phyloP scores from a whole-genome alignment of 495 filamentous ascomycete species.

The Tuber calosporum region DNA sequence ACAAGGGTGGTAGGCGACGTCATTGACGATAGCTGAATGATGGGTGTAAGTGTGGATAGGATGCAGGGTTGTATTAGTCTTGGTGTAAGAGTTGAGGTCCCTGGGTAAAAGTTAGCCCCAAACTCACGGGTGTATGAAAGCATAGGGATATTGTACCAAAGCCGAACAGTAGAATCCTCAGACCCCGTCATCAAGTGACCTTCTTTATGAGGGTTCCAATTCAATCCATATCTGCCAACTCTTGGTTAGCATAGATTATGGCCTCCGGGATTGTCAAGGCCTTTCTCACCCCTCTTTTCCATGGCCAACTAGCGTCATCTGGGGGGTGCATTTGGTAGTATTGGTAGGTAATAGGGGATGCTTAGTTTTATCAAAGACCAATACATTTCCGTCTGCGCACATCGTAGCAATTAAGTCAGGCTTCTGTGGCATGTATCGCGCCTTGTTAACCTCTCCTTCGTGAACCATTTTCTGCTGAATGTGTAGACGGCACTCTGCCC shows the following conservation, averaged over 20 bases:
- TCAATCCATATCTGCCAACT: conserved; percentile 55
- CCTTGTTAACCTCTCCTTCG: conserved; percentile 96
- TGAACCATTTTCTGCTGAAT: conserved; percentile 95
- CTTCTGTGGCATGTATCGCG: conserved; percentile 94
- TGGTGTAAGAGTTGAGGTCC: conserved; percentile 68
- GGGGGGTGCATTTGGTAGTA: conserved; percentile 59
- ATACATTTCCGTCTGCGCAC: conserved; percentile 74
- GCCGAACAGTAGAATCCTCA: conserved; percentile 79
- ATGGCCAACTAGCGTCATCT: conserved; percentile 81
- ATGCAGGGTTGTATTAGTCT: conserved; percentile 61
- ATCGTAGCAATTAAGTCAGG: conserved; percentile 95
- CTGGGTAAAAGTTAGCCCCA: conserved; percentile 44
- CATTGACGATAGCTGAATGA: conserved; percentile 86
- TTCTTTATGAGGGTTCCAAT: conserved; percentile 78
- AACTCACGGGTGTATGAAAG: background rate
- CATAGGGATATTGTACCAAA: conserved; percentile 60
- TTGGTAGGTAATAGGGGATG: conserved; percentile 61
- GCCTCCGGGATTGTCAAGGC: background rate
- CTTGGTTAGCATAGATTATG: background rate
- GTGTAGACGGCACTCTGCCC: conserved; percentile 67
- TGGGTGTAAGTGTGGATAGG: conserved; percentile 72
- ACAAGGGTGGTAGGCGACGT: conserved; percentile 87
- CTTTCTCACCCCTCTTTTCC: conserved; percentile 67
- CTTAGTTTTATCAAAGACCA: conserved; percentile 95
- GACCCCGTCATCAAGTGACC: conserved; percentile 83